These are phyloP conservation scores for Dendrobium nobile DNA, from an alignment of 106 monocot genomes.

Conservation along the genomic window DNA sequence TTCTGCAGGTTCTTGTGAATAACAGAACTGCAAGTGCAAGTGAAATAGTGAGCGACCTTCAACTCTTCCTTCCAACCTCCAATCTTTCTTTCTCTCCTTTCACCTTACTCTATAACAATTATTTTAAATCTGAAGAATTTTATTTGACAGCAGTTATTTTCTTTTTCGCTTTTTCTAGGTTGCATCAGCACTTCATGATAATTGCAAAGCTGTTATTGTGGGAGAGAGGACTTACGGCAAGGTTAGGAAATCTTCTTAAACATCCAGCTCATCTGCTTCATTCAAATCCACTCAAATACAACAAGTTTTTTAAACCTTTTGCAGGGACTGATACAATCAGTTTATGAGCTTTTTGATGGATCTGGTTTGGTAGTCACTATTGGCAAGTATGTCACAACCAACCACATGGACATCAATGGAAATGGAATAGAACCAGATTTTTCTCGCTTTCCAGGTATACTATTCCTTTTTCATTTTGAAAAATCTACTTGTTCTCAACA, in stretches of 20 bases:
- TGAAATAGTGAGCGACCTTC: slow-evolving; percentile 69
- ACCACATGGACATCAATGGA: slow-evolving; percentile 75
- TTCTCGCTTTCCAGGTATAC: slow-evolving; percentile 58
- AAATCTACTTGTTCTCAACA: not conserved
- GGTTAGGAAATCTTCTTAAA: slow-evolving; percentile 23
- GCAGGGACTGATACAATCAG: slow-evolving; percentile 96
- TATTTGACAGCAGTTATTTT: not conserved
- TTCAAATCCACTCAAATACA: not conserved
- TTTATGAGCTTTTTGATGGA: slow-evolving; percentile 93
- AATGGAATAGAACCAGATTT: slow-evolving; percentile 93
- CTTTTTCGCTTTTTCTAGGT: slow-evolving; percentile 40
- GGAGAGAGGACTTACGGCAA: slow-evolving; percentile 88
- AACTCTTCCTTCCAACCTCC: not conserved
- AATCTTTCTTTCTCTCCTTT: not conserved
- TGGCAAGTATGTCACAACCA: slow-evolving; percentile 87
- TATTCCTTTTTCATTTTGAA: not conserved
- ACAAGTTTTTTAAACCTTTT: not conserved
- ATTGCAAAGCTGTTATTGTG: slow-evolving; percentile 90
- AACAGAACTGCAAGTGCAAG: slow-evolving; percentile 93
- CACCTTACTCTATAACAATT: not conserved
- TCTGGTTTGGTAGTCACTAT: slow-evolving; percentile 95
- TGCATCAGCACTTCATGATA: slow-evolving; percentile 90
- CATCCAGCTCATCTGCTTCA: not conserved
- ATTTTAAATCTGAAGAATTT: too few species aligned
- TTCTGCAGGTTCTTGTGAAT: slow-evolving; percentile 80